Percentiles rank a stretch among this genome's conserved stretches.
Conservation (phyloP, 2,329 filamentous ascomycete genomes). For the Rachicladosporium sp. region DNA sequence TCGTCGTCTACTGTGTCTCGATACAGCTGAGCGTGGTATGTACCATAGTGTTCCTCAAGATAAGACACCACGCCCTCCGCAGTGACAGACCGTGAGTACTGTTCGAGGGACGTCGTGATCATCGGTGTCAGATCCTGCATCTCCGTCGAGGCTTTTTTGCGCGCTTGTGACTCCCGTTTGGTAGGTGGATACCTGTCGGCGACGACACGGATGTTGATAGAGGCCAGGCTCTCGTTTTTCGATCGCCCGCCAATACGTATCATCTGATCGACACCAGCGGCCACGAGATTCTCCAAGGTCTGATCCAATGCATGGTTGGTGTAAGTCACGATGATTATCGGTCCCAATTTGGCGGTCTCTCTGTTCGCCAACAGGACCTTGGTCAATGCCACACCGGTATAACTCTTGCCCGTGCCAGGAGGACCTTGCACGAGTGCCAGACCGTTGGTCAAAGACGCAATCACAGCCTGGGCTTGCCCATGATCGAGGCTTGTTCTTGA, state of each 20-base stretch:
- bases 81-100: no score
- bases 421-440: conserved; percentile 57
- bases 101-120: no score
- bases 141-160: no score
- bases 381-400: conserved; percentile 47
- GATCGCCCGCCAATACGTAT: conserved; percentile 51
- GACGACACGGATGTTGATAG: conserved; percentile 38
- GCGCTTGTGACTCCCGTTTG: no score
- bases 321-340: conserved; percentile 37
- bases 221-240: conserved; percentile 40
- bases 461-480: conserved; percentile 37
- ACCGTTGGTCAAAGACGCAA: conserved; percentile 40
- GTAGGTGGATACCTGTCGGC: not conserved
- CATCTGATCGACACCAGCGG: conserved; percentile 36
- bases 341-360: conserved; percentile 26
- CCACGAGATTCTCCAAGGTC: conserved; percentile 47
- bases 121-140: no score
- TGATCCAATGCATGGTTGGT: conserved; percentile 44
- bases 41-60: conserved; percentile 10
- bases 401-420: conserved; percentile 58
- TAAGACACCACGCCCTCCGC: not conserved
- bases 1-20: conserved; percentile 12
- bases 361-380: conserved; percentile 39
- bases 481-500: conserved; percentile 38
- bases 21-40: conserved; percentile 13